Evolutionary conservation across 1,139 yeast species (phyloP).

Genomic region (Torulaspora globosa): DNA sequence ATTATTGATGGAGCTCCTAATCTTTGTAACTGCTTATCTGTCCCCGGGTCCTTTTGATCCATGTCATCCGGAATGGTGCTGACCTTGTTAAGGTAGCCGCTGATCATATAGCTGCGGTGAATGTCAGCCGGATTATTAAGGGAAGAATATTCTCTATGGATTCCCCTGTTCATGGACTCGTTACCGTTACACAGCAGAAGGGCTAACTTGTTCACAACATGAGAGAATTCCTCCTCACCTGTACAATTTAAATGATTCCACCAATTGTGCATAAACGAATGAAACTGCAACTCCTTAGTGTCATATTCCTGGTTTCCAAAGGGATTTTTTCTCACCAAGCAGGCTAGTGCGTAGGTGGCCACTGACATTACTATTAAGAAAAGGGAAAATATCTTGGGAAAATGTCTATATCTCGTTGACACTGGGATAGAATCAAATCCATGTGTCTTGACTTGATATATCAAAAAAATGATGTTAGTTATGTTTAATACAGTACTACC

Average conservation of each 20-base stretch:
- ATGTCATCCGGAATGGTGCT: slow-evolving; percentile 25
- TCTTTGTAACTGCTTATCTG: slow-evolving; percentile 15
- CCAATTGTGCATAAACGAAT: slow-evolving; percentile 34
- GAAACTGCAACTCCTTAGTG: slow-evolving; percentile 26
- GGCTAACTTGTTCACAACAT: slow-evolving; percentile 29
- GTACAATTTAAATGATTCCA: slow-evolving; percentile 32
- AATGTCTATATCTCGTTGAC: slow-evolving; percentile 22
- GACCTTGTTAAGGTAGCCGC: slow-evolving; percentile 31
- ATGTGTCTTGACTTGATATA: slow-evolving; percentile 7
- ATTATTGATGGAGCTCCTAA: slow-evolving; percentile 10
- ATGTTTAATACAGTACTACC: slow-evolving; percentile 26
- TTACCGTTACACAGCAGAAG: slow-evolving; percentile 28
- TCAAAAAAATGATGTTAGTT: slow-evolving; percentile 20
- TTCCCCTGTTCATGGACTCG: slow-evolving; percentile 23
- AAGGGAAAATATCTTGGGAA: slow-evolving; percentile 26
- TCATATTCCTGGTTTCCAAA: slow-evolving; percentile 14
- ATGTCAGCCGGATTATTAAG: slow-evolving; percentile 17
- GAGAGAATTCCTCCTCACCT: slow-evolving; percentile 36
- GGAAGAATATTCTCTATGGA: slow-evolving; percentile 25
- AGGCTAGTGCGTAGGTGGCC: slow-evolving; percentile 23
- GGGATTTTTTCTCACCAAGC: slow-evolving; percentile 24
- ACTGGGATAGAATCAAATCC: slow-evolving; percentile 20
- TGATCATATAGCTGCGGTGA: slow-evolving; percentile 27
- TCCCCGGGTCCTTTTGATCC: slow-evolving; percentile 8
- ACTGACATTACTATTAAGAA: slow-evolving; percentile 24